Evolutionary conservation across 495 filamentous ascomycete species (phyloP), one percentile per base, ranked within the genome.

Genomic region (Aspergillus bridgeri): DNA sequence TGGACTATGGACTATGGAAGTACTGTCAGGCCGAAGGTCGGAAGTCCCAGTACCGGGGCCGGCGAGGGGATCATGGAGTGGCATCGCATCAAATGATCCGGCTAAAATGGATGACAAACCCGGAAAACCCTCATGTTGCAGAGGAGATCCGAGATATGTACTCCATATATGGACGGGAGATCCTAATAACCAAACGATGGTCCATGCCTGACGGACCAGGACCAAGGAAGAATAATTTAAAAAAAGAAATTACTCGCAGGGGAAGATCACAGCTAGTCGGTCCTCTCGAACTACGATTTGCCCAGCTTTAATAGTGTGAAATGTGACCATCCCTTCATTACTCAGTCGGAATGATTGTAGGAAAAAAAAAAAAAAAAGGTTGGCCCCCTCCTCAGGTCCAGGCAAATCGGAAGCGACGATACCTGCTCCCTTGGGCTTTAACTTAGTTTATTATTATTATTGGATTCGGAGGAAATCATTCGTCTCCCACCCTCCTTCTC

Each of bases 301-400:
- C 33, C 33, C 33, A 38, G 33, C 33, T 38, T n/a, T 1, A 15
- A 38, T 38, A 38, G 33, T 38, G 33, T 38, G 13, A 38, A 38
- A 38, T 18, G 11, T 42, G 42, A 19, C 19, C 24, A 46, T 47
- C 53, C 53, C 53, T 54, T 54, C 53, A 54, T 54, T 54, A 54
- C 53, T 54, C 17, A 22, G 2, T 24, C 23, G 43, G 53, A 46
- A 54, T 54, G 53, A 47, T 54, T 24, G 53, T 47, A 54, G 11
- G 42, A 3, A 38, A 11, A 11, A 38, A 5, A 33, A 52, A 33
- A 21, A n/a, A 13, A 33, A 33, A 38, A 38, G 33, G 33, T 38
- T 11, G 33, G 33, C 33, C 33, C 33, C 33, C 33, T 6, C 33
- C 33, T 38, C 33, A 38, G 33, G 33, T 38, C 33, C 33, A 38